These are phyloP conservation scores for Hippophae gyantsensis DNA, from an alignment of 306 rosid genomes.

Conservation along the genomic window DNA sequence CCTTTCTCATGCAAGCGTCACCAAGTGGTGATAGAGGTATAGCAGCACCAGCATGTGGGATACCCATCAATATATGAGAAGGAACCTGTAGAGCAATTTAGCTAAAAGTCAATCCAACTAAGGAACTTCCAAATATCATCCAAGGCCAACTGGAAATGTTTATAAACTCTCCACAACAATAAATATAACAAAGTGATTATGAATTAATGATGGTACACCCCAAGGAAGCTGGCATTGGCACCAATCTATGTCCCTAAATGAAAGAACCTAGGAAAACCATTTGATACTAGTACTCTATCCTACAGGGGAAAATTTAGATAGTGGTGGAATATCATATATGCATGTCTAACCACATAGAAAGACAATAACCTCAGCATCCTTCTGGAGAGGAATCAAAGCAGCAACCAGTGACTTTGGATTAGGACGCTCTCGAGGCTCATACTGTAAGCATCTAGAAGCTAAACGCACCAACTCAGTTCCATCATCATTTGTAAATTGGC, in stretches of 20 bases:
- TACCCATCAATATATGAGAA: constrained; percentile 81
- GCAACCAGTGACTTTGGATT: constrained; percentile 74
- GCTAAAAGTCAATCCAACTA: constrained; percentile 21
- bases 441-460: constrained; percentile 84
- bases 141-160: neutral
- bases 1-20: constrained; percentile 75
- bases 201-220: no score
- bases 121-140: constrained; percentile 10
- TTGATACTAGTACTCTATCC: no score
- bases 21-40: constrained; percentile 66
- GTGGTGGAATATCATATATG: neutral
- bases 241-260: no score
- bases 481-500: constrained; percentile 81
- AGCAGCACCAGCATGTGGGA: constrained; percentile 51
- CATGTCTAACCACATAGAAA: neutral
- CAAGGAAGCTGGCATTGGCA: no score
- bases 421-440: constrained; percentile 95
- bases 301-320: neutral
- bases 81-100: constrained; percentile 54
- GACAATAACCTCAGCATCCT: constrained; percentile 68
- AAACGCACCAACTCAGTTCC: constrained; percentile 86
- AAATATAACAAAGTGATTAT: no score
- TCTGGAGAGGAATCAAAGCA: constrained; percentile 82
- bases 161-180: constrained; percentile 3
- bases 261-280: no score